Evolutionary conservation across 257 asterid species (phyloP).

Genomic region (Rhazya stricta): DNA sequence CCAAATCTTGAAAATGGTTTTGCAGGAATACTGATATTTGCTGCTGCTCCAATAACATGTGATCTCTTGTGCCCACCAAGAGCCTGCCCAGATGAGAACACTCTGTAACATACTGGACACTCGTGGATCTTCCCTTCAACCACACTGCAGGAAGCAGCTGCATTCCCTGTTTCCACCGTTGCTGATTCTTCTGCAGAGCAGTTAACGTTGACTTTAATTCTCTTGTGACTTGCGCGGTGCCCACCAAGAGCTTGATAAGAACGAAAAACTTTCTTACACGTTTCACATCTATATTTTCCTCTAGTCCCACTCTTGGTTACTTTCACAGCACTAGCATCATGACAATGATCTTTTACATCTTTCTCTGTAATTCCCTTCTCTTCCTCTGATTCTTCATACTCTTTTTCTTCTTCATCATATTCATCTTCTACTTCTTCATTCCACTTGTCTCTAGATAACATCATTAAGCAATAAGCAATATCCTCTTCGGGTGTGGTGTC

Average conservation of each 20-base stretch:
- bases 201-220: slow-evolving; percentile 26
- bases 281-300: slow-evolving; percentile 71
- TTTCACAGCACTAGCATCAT: slow-evolving; percentile 31
- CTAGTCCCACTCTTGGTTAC: slow-evolving; percentile 26
- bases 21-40: slow-evolving; percentile 15
- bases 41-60: slow-evolving; percentile 46
- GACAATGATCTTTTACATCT: slow-evolving; percentile 5
- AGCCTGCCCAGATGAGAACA: slow-evolving; percentile 84
- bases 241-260: slow-evolving; percentile 96
- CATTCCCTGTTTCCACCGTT: slow-evolving; percentile 5
- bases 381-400: neutral
- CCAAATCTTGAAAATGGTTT: slow-evolving; percentile 29
- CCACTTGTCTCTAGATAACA: slow-evolving; percentile 81
- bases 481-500: slow-evolving; percentile 65
- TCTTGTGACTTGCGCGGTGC: slow-evolving; percentile 90
- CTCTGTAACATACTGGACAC: slow-evolving; percentile 72
- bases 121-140: slow-evolving; percentile 49
- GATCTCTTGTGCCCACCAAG: slow-evolving; percentile 93
- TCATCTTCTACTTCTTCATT: slow-evolving; percentile 20
- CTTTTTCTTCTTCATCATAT: slow-evolving; percentile 4
- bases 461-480: slow-evolving; percentile 72
- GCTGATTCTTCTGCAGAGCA: slow-evolving; percentile 1
- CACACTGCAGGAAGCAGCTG: neutral
- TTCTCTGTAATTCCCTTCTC: neutral
- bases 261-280: slow-evolving; percentile 55